Percentiles rank a stretch among this genome's conserved stretches.
Conservation (phyloP, 2,329 filamentous ascomycete species). For the Nannizziopsis arthrosporioides region DNA sequence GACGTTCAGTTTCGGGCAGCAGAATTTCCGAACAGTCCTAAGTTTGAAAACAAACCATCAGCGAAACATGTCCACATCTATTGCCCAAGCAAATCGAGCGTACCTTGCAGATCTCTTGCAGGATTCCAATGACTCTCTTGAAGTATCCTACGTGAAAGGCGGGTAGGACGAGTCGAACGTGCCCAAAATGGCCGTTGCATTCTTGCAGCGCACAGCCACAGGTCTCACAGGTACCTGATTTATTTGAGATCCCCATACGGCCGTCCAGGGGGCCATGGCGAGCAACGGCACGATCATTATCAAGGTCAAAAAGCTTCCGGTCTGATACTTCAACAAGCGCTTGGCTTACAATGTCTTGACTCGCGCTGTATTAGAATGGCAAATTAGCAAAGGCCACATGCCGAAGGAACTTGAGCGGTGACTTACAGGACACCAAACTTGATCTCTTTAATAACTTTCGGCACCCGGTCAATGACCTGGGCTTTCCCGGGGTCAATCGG, state of each 20-base stretch:
- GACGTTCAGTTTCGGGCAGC: constrained; percentile 67
- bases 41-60: not conserved
- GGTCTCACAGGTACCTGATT: constrained; percentile 65
- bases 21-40: constrained; percentile 72
- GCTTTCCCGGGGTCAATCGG: constrained; percentile 54
- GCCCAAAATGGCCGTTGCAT: constrained; percentile 91
- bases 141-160: constrained; percentile 95
- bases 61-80: no score
- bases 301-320: constrained; percentile 82
- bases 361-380: constrained; percentile 47
- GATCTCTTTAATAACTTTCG: constrained; percentile 83
- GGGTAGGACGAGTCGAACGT: constrained; percentile 79
- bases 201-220: constrained; percentile 69
- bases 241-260: constrained; percentile 80
- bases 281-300: constrained; percentile 62
- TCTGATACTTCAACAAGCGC: constrained; percentile 92
- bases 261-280: constrained; percentile 77
- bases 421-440: constrained; percentile 84
- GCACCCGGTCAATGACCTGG: constrained; percentile 77
- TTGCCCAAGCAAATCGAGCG: constrained; percentile 6
- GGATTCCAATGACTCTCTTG: constrained; percentile 78
- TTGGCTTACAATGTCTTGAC: constrained; percentile 90
- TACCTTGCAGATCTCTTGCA: constrained; percentile 90
- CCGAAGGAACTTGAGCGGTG: not conserved
- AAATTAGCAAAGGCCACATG: not conserved